Evolutionary conservation across 495 filamentous ascomycete genomes (phyloP), one percentile per base, ranked within the genome.

Genomic region (Trichoderma orchidacearum): DNA sequence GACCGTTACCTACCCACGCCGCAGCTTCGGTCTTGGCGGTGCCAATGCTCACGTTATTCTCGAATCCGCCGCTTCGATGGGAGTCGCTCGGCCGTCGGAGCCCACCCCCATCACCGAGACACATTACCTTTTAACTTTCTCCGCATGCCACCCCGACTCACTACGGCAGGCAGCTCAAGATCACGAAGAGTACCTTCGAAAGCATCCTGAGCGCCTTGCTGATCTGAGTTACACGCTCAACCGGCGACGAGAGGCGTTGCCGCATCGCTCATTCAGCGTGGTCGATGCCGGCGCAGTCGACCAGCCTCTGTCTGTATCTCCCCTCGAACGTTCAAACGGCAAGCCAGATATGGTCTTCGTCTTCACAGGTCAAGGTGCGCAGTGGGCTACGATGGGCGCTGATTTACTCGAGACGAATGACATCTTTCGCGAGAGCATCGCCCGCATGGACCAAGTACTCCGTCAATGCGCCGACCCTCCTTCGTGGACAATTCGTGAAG

Each of bases 11-110:
- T n/a, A n/a, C n/a, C n/a, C n/a, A n/a, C n/a, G n/a, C n/a, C n/a
- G n/a, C n/a, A n/a, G n/a, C n/a, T 78, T 78, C 51, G 78, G 78
- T 1, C 74, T 71, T 32, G 77, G 77, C 0, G 77, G 78, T 11
- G 59, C 74, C 1, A 81, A 81, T 53, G 70, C 71, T 1, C 75
- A 79, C 57, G 69, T 66, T 1, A 68, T 77, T n/a, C 8, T 75
- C n/a, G 71, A 77, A 9, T 65, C 63, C 2, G 58, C 58, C n/a
- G 59, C 41, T 13, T 12, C 17, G n/a, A 8, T 35, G 8, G 32
- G 32, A 8, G n/a, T 17, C n/a, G 9, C n/a, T 9, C 48, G n/a
- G 21, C 48, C n/a, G n/a, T 17, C 21, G 36, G 36, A 18, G n/a
- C n/a, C 13, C 36, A 17, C n/a, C 4, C n/a, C 32, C 5, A 35